These are phyloP conservation scores for Trichoderma guizhouense DNA, from an alignment of 2,329 filamentous ascomycete genomes.

Conservation along the genomic window DNA sequence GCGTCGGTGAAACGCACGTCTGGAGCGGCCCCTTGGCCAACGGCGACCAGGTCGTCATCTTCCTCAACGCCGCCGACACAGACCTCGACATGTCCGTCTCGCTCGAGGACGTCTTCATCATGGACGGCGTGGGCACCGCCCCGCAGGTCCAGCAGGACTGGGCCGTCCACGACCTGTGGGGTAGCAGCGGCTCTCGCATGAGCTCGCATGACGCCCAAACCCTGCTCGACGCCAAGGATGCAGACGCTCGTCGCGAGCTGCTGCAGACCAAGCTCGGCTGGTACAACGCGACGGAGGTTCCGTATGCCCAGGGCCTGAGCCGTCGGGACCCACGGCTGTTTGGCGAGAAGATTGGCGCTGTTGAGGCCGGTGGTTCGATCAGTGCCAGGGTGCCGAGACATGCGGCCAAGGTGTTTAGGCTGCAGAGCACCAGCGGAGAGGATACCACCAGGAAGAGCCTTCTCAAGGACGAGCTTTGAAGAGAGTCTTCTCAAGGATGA, in stretches of 20 bases:
- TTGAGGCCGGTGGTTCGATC: not conserved
- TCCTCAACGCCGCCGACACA: conserved; percentile 16
- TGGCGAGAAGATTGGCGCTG: conserved; percentile 12
- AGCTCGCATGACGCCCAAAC: not conserved
- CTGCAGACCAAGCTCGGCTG: not conserved
- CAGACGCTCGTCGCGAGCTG: not conserved
- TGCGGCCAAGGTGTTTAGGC: conserved; percentile 15
- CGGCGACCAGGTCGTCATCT: conserved; percentile 18
- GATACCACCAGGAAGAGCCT: conserved; percentile 3
- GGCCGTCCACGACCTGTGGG: conserved; percentile 15
- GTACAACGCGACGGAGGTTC: conserved; percentile 13
- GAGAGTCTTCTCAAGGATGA: conserved; percentile 4
- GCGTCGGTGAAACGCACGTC: conserved; percentile 27
- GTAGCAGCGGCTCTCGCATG: not conserved
- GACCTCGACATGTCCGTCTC: conserved; percentile 18
- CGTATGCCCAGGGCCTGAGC: conserved; percentile 12
- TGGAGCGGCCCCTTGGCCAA: conserved; percentile 27
- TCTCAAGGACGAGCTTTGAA: conserved; percentile 13
- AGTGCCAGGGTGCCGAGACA: conserved; percentile 4
- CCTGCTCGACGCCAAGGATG: not conserved
- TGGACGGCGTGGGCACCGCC: conserved; percentile 15
- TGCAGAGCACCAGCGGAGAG: conserved; percentile 9
- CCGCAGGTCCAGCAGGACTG: conserved; percentile 9
- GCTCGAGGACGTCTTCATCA: conserved; percentile 16
- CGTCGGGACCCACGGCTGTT: conserved; percentile 8